These are phyloP conservation scores for Fusarium compactum DNA, from an alignment of 2,329 filamentous ascomycete genomes.

Conservation along the genomic window DNA sequence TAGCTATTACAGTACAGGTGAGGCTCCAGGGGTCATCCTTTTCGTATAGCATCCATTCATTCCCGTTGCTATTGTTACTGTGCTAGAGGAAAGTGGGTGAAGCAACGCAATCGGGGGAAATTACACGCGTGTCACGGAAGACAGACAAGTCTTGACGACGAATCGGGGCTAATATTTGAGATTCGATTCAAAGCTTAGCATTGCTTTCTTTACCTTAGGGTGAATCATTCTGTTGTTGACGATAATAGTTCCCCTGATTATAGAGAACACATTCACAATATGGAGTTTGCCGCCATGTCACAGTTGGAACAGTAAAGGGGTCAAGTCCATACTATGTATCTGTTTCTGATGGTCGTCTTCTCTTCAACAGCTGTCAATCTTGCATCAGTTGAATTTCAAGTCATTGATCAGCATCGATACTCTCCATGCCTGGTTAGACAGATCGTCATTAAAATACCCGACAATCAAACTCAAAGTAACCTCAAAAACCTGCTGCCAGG, in stretches of 20 bases:
- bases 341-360: neutral
- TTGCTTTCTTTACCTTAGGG: neutral
- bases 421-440: neutral
- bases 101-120: conserved; percentile 40
- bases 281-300: neutral
- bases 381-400: neutral
- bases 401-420: neutral
- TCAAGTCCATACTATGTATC: neutral
- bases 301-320: neutral
- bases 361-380: neutral
- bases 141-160: conserved; percentile 21
- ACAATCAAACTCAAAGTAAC: conserved; percentile 7
- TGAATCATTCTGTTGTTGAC: neutral
- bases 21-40: neutral
- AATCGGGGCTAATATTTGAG: conserved; percentile 35
- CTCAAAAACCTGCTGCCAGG: conserved; percentile 2
- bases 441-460: conserved; percentile 7
- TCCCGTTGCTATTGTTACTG: neutral
- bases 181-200: conserved; percentile 33
- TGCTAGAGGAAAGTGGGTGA: conserved; percentile 14
- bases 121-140: conserved; percentile 26
- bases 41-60: conserved; percentile 16
- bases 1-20: neutral
- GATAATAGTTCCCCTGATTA: conserved; percentile 1
- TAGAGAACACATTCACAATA: neutral